These are phyloP conservation scores for Tephrocybe sp. DNA, from an alignment of 768 basidiomycete genomes.

Conservation along the genomic window DNA sequence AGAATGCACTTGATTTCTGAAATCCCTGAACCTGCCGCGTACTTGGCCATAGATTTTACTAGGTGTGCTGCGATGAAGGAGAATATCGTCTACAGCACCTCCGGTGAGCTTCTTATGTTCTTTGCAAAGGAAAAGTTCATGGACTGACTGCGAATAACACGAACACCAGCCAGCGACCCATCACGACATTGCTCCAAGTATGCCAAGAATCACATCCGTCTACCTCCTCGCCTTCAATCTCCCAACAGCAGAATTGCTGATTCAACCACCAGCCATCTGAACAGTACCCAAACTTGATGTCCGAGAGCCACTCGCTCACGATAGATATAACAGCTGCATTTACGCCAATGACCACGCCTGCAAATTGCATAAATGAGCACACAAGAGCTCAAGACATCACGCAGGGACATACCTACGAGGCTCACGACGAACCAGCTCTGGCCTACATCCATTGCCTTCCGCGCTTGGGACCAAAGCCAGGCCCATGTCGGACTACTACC, in stretches of 20 bases:
- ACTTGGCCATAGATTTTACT: conserved; percentile 84
- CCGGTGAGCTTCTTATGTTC: conserved; percentile 5
- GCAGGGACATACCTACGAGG: conserved; percentile 71
- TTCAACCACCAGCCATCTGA: conserved; percentile 98
- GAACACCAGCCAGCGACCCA: conserved; percentile 82
- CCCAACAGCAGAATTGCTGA: conserved; percentile 98
- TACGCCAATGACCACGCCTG: conserved; percentile 87
- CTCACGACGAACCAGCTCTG: conserved; percentile 93
- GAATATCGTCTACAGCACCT: conserved; percentile 60
- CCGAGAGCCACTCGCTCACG: conserved; percentile 94
- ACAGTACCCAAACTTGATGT: conserved; percentile 97
- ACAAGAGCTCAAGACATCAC: background rate
- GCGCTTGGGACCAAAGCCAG: conserved; percentile 62
- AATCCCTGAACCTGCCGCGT: conserved; percentile 97
- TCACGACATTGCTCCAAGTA: conserved; percentile 74
- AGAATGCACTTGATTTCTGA: conserved; percentile 99
- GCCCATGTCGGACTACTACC: conserved; percentile 35
- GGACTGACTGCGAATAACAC: conserved; percentile 81
- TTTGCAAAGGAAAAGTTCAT: background rate
- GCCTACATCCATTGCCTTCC: conserved; percentile 60
- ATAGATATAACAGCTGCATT: conserved; percentile 97
- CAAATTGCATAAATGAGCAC: background rate
- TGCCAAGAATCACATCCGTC: conserved; percentile 91
- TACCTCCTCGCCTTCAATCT: conserved; percentile 77
- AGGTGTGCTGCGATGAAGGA: conserved; percentile 87